phyloP scores from a whole-genome alignment of 1,284 basidiomycete species.

The Puccinia hordei region DNA sequence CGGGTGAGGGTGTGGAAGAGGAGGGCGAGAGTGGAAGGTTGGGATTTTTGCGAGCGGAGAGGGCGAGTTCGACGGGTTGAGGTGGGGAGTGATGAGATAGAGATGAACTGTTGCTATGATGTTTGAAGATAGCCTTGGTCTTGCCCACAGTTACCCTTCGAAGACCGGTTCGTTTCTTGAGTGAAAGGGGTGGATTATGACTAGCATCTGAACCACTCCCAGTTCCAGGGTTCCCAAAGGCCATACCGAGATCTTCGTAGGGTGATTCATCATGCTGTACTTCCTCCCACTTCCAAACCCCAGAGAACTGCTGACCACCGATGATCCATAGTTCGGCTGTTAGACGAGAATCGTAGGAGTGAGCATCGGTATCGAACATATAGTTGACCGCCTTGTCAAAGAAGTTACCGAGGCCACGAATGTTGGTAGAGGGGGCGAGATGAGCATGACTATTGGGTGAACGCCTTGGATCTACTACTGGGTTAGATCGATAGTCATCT shows the following conservation, averaged over 20 bases:
- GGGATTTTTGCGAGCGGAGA: conserved; percentile 60
- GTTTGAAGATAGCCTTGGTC: conserved; percentile 35
- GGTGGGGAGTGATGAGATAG: neutral
- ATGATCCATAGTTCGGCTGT: conserved; percentile 43
- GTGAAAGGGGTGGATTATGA: neutral
- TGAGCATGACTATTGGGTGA: conserved; percentile 24
- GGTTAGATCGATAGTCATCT: conserved; percentile 61
- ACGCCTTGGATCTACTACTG: conserved; percentile 53
- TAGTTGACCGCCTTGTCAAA: conserved; percentile 50
- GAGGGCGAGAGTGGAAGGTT: conserved; percentile 51
- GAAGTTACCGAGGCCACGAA: conserved; percentile 37
- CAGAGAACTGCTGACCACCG: conserved; percentile 48
- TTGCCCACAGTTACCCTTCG: conserved; percentile 26
- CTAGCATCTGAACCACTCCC: conserved; percentile 31
- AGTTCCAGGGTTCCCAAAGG: neutral
- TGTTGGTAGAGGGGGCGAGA: conserved; percentile 12
- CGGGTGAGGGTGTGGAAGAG: conserved; percentile 20
- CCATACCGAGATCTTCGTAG: neutral
- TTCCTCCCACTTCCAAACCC: conserved; percentile 38
- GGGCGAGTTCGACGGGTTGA: neutral
- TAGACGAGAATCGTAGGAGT: conserved; percentile 34
- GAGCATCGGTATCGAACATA: conserved; percentile 48
- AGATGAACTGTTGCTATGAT: conserved; percentile 21
- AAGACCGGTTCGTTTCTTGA: conserved; percentile 35
- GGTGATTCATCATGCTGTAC: neutral